Evolutionary conservation across 306 rosid species (phyloP).

Genomic region (Leucaena leucocephala): DNA sequence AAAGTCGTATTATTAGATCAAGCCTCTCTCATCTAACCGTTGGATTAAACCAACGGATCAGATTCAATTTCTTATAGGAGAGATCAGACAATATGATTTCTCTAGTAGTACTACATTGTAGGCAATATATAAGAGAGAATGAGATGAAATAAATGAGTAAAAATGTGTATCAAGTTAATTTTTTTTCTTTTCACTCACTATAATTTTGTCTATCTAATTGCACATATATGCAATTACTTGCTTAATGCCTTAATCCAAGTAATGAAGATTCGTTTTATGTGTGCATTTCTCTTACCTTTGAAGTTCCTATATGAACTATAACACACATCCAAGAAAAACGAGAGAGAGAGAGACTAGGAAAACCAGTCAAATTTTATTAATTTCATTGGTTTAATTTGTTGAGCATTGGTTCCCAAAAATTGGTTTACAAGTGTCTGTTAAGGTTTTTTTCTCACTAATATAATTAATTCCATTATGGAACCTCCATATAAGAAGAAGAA

Average conservation of each 20-base stretch:
- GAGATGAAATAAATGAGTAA: background rate
- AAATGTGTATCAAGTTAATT: background rate
- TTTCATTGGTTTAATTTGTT: slow-evolving; percentile 35
- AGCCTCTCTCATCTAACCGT: background rate
- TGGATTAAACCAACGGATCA: background rate
- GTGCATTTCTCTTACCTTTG: background rate
- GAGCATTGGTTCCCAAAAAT: slow-evolving; percentile 35
- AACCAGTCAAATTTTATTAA: slow-evolving; percentile 60
- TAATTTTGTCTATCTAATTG: background rate
- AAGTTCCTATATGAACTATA: too few species aligned
- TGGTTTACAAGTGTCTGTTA: slow-evolving; percentile 33
- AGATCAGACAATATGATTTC: background rate
- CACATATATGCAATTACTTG: background rate
- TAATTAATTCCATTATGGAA: slow-evolving; percentile 21
- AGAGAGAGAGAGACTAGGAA: slow-evolving; percentile 41
- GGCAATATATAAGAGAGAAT: background rate
- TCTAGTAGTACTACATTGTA: background rate
- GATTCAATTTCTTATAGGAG: background rate
- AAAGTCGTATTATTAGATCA: background rate
- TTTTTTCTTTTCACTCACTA: background rate
- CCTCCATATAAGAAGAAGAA: background rate
- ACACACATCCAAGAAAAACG: background rate
- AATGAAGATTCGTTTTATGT: background rate
- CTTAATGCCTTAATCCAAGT: background rate
- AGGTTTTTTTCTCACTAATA: slow-evolving; percentile 33